A percentile compares a stretch with the other conserved stretches of the same genome.
These are phyloP conservation scores for Aspergillus avenaceus DNA, from an alignment of 495 filamentous ascomycete species.

Conservation along the genomic window DNA sequence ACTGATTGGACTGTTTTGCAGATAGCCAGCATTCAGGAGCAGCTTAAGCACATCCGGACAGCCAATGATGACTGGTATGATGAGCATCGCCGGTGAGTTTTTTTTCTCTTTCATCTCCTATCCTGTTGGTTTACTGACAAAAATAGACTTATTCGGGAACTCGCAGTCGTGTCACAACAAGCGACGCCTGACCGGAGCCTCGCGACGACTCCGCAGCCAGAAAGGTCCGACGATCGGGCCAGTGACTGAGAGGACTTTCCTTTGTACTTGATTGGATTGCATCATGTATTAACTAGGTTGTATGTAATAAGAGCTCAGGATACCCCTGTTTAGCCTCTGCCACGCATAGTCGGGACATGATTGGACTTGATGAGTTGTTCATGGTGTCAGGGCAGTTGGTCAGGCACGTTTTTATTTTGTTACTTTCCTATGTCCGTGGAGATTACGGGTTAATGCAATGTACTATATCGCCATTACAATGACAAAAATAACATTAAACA, in stretches of 20 bases:
- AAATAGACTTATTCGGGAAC: constrained; percentile 41
- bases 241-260: constrained; percentile 13
- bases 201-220: constrained; percentile 30
- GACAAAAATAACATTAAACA: not conserved
- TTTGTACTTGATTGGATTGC: constrained; percentile 11
- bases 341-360: not conserved
- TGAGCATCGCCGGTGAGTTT: constrained; percentile 40
- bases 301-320: constrained; percentile 43
- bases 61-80: constrained; percentile 45
- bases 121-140: no score
- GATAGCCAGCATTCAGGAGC: constrained; percentile 51
- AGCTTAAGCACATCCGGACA: constrained; percentile 46
- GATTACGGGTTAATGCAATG: not conserved
- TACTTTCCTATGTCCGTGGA: not conserved
- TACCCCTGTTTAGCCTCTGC: constrained; percentile 24
- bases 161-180: constrained; percentile 35
- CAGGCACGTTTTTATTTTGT: constrained; percentile 7
- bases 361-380: no score
- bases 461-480: not conserved
- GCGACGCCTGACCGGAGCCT: constrained; percentile 32
- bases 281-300: constrained; percentile 26
- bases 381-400: no score
- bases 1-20: constrained; percentile 21
- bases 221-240: constrained; percentile 9
- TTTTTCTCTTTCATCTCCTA: not conserved